Conservation (phyloP, 306 rosid species). For the Pueraria montana region DNA sequence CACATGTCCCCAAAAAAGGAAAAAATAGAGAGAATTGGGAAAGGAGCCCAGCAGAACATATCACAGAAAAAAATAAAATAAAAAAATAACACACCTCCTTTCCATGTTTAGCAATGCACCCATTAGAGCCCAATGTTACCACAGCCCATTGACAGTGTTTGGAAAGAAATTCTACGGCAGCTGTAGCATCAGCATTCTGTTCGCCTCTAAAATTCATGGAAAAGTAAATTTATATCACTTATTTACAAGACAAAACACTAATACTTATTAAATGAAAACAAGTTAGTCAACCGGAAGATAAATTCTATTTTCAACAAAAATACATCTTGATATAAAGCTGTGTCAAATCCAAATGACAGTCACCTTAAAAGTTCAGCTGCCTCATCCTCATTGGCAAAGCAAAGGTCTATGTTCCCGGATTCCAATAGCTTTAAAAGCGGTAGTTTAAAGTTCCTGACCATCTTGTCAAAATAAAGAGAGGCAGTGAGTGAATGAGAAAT, state of each 20-base stretch:
- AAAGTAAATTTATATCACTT: slow-evolving; percentile 41
- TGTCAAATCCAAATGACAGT: slow-evolving; percentile 29
- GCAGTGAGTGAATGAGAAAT: slow-evolving; percentile 18
- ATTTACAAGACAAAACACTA: not conserved
- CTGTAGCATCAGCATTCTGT: slow-evolving; percentile 62
- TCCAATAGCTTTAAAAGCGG: slow-evolving; percentile 79
- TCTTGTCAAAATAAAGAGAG: slow-evolving; percentile 68
- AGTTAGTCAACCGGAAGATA: slow-evolving; percentile 9
- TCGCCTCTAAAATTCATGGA: slow-evolving; percentile 63
- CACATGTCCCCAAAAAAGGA: not conserved
- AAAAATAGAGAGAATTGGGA: not conserved
- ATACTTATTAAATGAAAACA: not conserved
- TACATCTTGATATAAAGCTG: slow-evolving; percentile 12
- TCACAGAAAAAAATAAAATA: not conserved
- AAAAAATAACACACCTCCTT: slow-evolving; percentile 68
- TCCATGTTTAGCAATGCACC: slow-evolving; percentile 95
- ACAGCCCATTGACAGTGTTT: slow-evolving; percentile 90
- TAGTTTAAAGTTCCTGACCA: slow-evolving; percentile 78
- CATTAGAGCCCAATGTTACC: slow-evolving; percentile 86
- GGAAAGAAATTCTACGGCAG: slow-evolving; percentile 77
- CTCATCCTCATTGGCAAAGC: slow-evolving; percentile 98
- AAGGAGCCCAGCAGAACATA: not conserved
- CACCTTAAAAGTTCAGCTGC: slow-evolving; percentile 95
- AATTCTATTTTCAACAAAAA: slow-evolving; percentile 43
- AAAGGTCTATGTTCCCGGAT: slow-evolving; percentile 84